Evolutionary conservation across 768 basidiomycete genomes (phyloP), one percentile per base, ranked within the genome.

Genomic region (Boletellus emodensis): DNA sequence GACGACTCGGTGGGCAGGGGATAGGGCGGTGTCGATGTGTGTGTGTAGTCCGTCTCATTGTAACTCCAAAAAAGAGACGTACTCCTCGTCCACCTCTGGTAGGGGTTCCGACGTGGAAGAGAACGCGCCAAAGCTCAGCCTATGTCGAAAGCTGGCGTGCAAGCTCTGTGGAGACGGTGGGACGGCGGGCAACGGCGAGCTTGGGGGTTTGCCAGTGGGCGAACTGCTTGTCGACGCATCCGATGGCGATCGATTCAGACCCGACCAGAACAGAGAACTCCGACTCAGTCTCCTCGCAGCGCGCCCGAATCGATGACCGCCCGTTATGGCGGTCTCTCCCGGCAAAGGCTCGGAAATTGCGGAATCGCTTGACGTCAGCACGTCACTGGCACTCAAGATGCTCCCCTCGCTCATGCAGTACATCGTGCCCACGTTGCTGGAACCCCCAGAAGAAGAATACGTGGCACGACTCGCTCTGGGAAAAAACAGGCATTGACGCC

Each of bases 31-130:
- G n/a, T 20, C 20, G 20, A 20, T 3, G 30, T 30, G 30, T 8
- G 30, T 10, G 30, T 30, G 30, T 5, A 11, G 11, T 10, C 18
- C 17, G 20, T 20, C 20, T 13, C 30, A 44, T 46, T 37, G 38
- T 14, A 65, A 26, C 2, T 65, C 64, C 45, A 65, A 43, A 30
- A 65, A 65, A 14, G 64, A 65, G 13, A 65, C 51, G 47, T 58
- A 64, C 33, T 65, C 60, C 38, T 8, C 38, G 36, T 49, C 40
- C 18, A 51, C 49, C 40, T 66, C 57, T 30, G 30, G 30, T 12
- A 41, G 38, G n/a, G 56, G 40, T 13, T 46, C 40, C 2, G 55
- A 38, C 17, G 44, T 5, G 11, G 51, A 33, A n/a, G 33, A 44
- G 8, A n/a, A 30, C 30, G 30, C 30, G 30, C 30, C 30, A 9